These are phyloP conservation scores for Cyphellophora attinorum DNA, from an alignment of 2,329 filamentous ascomycete genomes.

Conservation along the genomic window DNA sequence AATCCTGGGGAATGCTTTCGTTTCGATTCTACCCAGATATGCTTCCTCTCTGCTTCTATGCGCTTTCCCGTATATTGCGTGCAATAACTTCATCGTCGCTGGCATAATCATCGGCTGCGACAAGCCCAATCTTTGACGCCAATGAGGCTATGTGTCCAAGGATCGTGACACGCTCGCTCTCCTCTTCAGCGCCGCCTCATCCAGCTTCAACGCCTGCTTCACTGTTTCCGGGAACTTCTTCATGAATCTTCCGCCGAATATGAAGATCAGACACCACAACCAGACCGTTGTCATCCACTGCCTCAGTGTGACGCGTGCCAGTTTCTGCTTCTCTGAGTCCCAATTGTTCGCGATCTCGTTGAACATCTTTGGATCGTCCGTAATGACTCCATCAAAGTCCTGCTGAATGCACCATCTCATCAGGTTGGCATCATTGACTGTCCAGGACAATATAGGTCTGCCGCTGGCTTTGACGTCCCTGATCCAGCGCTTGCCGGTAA, in stretches of 20 bases:
- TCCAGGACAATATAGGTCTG: constrained; percentile 69
- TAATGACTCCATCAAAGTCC: constrained; percentile 69
- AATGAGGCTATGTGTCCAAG: neutral
- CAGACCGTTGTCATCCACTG: constrained; percentile 16
- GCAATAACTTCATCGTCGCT: no score
- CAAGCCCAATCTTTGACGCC: no score
- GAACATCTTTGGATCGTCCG: constrained; percentile 67
- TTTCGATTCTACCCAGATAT: no score
- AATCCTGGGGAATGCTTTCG: no score
- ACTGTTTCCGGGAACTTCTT: constrained; percentile 15
- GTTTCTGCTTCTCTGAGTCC: constrained; percentile 9
- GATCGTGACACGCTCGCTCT: neutral
- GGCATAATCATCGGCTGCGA: no score
- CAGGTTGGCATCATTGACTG: constrained; percentile 65
- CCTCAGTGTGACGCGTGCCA: constrained; percentile 8
- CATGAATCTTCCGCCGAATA: constrained; percentile 12
- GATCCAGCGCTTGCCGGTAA: constrained; percentile 58
- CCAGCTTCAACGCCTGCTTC: constrained; percentile 4
- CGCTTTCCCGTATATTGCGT: no score
- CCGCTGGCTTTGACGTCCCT: constrained; percentile 45
- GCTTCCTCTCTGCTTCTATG: no score
- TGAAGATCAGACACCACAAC: constrained; percentile 12
- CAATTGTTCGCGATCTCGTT: constrained; percentile 17
- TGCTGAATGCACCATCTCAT: constrained; percentile 73
- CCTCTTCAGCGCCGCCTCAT: neutral